A percentile compares a stretch with the other conserved stretches of the same genome.
These are phyloP conservation scores for Flueggea neowawraea DNA, from an alignment of 441 rosid species.

Conservation along the genomic window DNA sequence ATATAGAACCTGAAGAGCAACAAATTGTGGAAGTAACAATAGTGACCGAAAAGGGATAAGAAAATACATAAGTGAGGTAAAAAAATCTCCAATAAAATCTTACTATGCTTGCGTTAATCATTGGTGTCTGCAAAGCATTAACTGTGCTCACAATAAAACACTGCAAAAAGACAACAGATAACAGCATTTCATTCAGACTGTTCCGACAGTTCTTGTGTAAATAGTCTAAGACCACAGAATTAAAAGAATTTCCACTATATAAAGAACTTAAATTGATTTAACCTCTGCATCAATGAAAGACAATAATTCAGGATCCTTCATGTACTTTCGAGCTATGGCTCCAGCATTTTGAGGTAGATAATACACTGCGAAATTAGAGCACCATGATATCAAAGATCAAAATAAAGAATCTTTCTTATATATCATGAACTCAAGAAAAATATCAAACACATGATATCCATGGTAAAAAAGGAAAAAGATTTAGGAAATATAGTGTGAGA, in stretches of 20 bases:
- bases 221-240: not conserved
- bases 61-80: slow-evolving; percentile 2
- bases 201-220: too few species aligned
- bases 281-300: slow-evolving; percentile 99
- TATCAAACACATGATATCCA: too few species aligned
- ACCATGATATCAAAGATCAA: too few species aligned
- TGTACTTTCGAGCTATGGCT: slow-evolving; percentile 80
- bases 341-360: slow-evolving; percentile 93
- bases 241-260: slow-evolving; percentile 4
- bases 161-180: slow-evolving; percentile 39
- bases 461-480: too few species aligned
- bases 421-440: too few species aligned
- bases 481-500: too few species aligned
- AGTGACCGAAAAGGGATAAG: slow-evolving; percentile 6
- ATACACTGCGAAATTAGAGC: slow-evolving; percentile 47
- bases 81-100: slow-evolving; percentile 16
- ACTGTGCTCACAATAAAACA: slow-evolving; percentile 98
- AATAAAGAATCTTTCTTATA: too few species aligned
- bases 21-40: not conserved
- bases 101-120: slow-evolving; percentile 98
- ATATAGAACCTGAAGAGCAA: slow-evolving; percentile 72
- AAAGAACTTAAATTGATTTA: slow-evolving; percentile 16
- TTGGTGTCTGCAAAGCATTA: slow-evolving; percentile 86
- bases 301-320: slow-evolving; percentile 78
- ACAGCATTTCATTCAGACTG: not conserved